Evolutionary conservation across 495 filamentous ascomycete genomes (phyloP).

Genomic region (Podospora conica): DNA sequence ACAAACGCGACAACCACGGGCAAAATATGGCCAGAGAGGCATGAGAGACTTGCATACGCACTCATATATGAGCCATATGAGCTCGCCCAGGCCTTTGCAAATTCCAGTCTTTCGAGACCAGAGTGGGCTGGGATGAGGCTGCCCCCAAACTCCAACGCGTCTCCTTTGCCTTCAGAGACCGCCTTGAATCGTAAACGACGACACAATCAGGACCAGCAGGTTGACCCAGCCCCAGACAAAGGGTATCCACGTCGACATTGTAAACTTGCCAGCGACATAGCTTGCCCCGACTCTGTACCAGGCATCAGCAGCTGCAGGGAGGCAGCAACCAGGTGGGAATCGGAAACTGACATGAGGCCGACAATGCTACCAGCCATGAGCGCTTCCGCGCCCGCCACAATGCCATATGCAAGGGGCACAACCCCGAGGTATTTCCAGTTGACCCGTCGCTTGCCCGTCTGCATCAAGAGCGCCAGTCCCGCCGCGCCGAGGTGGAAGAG

Average conservation of each 20-base stretch:
- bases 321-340: not conserved
- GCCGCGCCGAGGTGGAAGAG: constrained; percentile 64
- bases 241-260: constrained; percentile 97
- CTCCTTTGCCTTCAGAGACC: constrained; percentile 47
- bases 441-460: constrained; percentile 46
- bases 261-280: constrained; percentile 80
- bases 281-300: constrained; percentile 68
- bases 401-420: constrained; percentile 66
- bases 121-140: not conserved
- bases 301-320: constrained; percentile 17
- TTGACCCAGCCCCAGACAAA: constrained; percentile 92
- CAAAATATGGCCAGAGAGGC: not conserved
- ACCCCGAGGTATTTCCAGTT: constrained; percentile 73
- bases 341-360: constrained; percentile 68
- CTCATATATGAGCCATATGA: not conserved
- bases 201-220: constrained; percentile 79
- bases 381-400: constrained; percentile 74
- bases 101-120: not conserved
- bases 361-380: constrained; percentile 83
- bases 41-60: not conserved
- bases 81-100: not conserved
- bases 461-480: constrained; percentile 66
- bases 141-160: not conserved
- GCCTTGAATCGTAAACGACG: constrained; percentile 93
- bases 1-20: not conserved